Conservation (phyloP, 768 basidiomycete species). For the Pleurotus tuber-regium region DNA sequence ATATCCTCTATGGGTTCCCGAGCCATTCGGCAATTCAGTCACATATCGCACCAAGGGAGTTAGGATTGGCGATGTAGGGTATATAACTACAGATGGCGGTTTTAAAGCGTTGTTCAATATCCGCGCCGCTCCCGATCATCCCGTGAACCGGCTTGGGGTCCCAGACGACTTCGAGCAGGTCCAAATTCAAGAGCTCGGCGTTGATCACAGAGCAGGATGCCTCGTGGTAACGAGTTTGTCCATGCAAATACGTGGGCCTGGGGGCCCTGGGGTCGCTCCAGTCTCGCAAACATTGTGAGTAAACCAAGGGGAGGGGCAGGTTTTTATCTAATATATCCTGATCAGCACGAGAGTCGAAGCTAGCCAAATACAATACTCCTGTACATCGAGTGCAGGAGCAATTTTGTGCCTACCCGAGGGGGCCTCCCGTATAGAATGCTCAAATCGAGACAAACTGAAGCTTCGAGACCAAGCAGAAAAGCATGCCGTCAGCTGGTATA, state of each 20-base stretch:
- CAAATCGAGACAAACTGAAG: background rate
- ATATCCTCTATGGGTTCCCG: slow-evolving; percentile 9
- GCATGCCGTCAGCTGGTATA: slow-evolving; percentile 12
- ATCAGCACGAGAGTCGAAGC: slow-evolving; percentile 4
- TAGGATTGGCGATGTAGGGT: slow-evolving; percentile 16
- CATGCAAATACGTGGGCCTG: background rate
- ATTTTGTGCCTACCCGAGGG: slow-evolving; percentile 15
- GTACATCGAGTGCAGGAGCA: slow-evolving; percentile 4
- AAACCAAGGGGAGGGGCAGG: too few relatives aligned
- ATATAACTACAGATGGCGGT: slow-evolving; percentile 13
- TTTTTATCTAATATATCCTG: background rate
- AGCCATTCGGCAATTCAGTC: background rate
- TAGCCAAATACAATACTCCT: background rate
- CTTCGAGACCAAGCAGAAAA: slow-evolving; percentile 12
- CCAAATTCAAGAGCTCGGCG: background rate
- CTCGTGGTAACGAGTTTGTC: slow-evolving; percentile 3
- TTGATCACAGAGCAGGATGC: background rate
- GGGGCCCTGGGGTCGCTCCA: too few relatives aligned
- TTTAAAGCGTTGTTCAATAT: slow-evolving; percentile 18
- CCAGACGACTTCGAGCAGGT: slow-evolving; percentile 14
- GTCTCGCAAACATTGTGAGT: slow-evolving; percentile 2
- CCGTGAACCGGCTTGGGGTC: slow-evolving; percentile 13
- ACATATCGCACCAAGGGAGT: slow-evolving; percentile 7
- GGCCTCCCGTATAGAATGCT: slow-evolving; percentile 9
- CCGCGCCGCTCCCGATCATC: slow-evolving; percentile 11